phyloP scores from a whole-genome alignment of 1,139 yeast species.

The Eremothecium sinecaudum region DNA sequence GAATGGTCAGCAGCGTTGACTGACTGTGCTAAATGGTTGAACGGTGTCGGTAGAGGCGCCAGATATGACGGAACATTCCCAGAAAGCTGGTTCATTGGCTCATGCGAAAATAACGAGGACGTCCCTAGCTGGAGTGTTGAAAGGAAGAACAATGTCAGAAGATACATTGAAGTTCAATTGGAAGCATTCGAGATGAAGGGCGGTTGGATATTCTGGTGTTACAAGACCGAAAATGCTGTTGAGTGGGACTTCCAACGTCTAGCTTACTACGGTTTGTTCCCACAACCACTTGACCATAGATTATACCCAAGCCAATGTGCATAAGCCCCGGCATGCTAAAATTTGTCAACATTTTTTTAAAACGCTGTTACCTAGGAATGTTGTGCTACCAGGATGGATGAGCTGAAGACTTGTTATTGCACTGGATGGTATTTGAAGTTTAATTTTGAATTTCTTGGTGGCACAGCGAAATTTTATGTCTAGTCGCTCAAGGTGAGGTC shows the following conservation, averaged over 20 bases:
- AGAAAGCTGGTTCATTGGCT: constrained; percentile 45
- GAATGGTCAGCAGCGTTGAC: constrained; percentile 95
- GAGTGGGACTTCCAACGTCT: constrained; percentile 81
- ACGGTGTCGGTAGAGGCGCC: constrained; percentile 85
- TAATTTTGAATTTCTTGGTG: no score
- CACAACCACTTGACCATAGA: constrained; percentile 63
- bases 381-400: no score
- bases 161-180: constrained; percentile 78
- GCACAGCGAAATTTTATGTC: no score
- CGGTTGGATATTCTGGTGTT: constrained; percentile 92
- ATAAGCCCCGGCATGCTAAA: no score
- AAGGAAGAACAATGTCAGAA: constrained; percentile 50
- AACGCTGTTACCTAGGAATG: no score
- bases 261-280: constrained; percentile 55
- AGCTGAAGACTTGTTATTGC: no score
- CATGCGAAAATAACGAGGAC: constrained; percentile 54
- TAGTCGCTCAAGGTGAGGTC: no score
- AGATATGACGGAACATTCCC: constrained; percentile 64
- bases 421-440: no score
- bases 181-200: constrained; percentile 65
- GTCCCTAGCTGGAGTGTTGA: constrained; percentile 51
- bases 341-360: no score
- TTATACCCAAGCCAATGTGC: constrained; percentile 62
- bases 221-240: constrained; percentile 73
- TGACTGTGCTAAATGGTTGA: constrained; percentile 86